Evolutionary conservation across 768 basidiomycete species (phyloP).

Genomic region (Chalciporus pseudorubinellus): DNA sequence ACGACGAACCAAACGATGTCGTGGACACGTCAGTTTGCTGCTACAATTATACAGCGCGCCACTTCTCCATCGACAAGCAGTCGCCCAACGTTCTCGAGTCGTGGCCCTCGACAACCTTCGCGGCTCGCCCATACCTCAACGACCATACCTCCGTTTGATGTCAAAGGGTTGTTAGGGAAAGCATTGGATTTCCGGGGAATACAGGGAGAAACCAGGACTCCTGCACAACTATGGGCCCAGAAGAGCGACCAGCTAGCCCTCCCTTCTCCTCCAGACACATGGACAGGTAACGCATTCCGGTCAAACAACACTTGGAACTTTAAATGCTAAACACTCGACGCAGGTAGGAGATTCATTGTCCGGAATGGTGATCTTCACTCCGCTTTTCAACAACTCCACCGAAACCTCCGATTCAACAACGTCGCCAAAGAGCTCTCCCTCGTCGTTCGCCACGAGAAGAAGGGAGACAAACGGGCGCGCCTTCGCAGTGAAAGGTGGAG

Average conservation of each 20-base stretch:
- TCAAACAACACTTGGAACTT: neutral
- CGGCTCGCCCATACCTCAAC: constrained; percentile 7
- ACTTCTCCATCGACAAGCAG: neutral
- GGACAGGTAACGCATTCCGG: constrained; percentile 42
- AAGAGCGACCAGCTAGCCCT: constrained; percentile 21
- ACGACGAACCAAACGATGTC: constrained; percentile 15
- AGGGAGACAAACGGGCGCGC: constrained; percentile 73
- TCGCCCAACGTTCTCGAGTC: neutral
- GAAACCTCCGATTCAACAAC: constrained; percentile 52
- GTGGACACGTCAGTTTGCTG: constrained; percentile 16
- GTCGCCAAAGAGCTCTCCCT: constrained; percentile 50
- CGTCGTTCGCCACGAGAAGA: constrained; percentile 74
- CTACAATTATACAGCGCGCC: constrained; percentile 12
- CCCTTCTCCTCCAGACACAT: constrained; percentile 46
- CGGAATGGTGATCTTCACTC: constrained; percentile 39
- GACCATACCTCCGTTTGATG: neutral
- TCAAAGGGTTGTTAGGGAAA: constrained; percentile 15
- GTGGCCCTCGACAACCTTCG: constrained; percentile 9
- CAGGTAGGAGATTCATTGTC: constrained; percentile 64
- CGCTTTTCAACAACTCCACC: constrained; percentile 50
- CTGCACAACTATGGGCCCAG: constrained; percentile 40
- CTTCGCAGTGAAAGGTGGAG: constrained; percentile 77
- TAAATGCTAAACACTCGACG: constrained; percentile 7
- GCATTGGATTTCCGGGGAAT: constrained; percentile 15
- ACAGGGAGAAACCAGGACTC: constrained; percentile 17